phyloP scores from a whole-genome alignment of 495 filamentous ascomycete species.

The Chaetomidium leptoderma region DNA sequence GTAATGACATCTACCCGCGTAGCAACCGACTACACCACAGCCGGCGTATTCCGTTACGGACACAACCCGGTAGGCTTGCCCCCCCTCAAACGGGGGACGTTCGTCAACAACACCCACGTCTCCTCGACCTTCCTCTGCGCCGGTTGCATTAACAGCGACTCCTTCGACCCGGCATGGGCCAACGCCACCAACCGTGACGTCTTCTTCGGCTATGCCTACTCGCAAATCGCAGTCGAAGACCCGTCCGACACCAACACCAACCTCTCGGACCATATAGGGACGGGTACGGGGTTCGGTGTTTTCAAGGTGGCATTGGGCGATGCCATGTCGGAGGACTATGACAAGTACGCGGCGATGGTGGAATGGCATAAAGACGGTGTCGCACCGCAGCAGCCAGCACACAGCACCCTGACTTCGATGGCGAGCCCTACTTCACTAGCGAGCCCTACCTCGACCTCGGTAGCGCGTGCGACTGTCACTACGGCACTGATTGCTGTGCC shows the following conservation, averaged over 20 bases:
- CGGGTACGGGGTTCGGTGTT: slow-evolving; percentile 23
- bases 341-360: slow-evolving; percentile 24
- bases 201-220: slow-evolving; percentile 23
- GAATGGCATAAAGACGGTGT: neutral
- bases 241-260: slow-evolving; percentile 15
- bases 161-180: slow-evolving; percentile 13
- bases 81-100: slow-evolving; percentile 24
- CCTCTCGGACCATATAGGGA: slow-evolving; percentile 18
- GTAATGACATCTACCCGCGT: slow-evolving; percentile 18
- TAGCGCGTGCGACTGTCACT: neutral
- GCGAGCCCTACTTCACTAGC: neutral
- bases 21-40: slow-evolving; percentile 11
- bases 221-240: slow-evolving; percentile 6
- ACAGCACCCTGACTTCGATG: too few relatives aligned
- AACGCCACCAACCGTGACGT: neutral
- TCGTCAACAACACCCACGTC: slow-evolving; percentile 25
- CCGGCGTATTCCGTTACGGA: slow-evolving; percentile 15
- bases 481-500: neutral
- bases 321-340: slow-evolving; percentile 28
- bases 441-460: neutral
- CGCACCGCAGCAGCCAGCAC: neutral
- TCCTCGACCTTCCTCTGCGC: slow-evolving; percentile 27
- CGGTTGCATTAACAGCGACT: slow-evolving; percentile 25
- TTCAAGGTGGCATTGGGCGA: slow-evolving; percentile 27
- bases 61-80: slow-evolving; percentile 3